Evolutionary conservation across 2,329 filamentous ascomycete genomes (phyloP), one percentile per base, ranked within the genome.

Genomic region (Zasmidium angulare): DNA sequence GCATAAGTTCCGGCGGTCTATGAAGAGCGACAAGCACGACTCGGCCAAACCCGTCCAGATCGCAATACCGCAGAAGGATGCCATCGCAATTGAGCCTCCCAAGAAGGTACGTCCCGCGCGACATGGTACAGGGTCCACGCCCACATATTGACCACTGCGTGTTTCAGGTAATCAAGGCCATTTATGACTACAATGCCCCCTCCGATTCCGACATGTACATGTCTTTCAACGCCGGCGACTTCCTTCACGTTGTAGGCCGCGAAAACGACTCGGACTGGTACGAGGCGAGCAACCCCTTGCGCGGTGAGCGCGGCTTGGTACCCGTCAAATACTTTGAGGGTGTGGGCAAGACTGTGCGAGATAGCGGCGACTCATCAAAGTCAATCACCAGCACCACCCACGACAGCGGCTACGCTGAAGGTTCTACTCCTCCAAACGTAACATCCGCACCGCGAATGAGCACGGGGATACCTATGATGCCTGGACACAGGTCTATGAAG

Each of bases 261-360:
- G 95, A 98, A 79, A 89, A 97, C 81, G 93, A 98, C 74, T 79
- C 81, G 46, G 91, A 97, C 74, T 99, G 95, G 93, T 99, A 97
- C 82, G 95, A 98, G 78, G 95, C 93, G 57, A 98, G 92, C 82
- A 99, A 99, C 74, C 95, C 95, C 61, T 82, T 96, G 66, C 91
- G 90, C 71, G 89, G 89, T 77, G 91, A 91, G 53, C 87, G 92
- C 66, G 95, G 95, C 62, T 84, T 99, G 61, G 95, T 99, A 48
- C 95, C 95, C 7, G 95, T 97, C 59, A 86, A 89, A 59, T 97
- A 92, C 78, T 99, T 99, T 77, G 92, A 98, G 75, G 85, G 88
- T 43, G 85, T 99, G 51, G 93, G 92, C 65, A 93, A 95, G 78
- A 96, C 90, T 66, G 93, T 96, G 77, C 84, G 93, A 74, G 90